These are phyloP conservation scores for Vitellaria paradoxa DNA, from an alignment of 179 eudicot species.

Conservation along the genomic window DNA sequence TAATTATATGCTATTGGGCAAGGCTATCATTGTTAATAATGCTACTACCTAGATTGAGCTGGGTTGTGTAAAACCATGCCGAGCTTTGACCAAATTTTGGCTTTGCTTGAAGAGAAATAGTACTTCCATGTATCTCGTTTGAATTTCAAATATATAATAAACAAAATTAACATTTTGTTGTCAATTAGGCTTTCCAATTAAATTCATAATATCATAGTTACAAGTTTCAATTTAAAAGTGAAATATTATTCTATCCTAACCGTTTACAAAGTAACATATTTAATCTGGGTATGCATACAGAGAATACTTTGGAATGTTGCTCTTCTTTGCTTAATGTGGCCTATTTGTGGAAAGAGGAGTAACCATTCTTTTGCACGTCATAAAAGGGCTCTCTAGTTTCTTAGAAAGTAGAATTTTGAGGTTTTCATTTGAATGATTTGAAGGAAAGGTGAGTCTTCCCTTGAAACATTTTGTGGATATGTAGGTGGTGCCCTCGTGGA, in stretches of 20 bases:
- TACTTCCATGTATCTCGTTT: neutral
- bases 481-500: no score
- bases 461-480: no score
- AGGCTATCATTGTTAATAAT: neutral
- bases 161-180: neutral
- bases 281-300: no score
- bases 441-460: no score
- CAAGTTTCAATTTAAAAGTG: neutral
- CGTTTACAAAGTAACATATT: neutral
- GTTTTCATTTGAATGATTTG: no score
- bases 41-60: neutral
- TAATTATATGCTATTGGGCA: neutral
- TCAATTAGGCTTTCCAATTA: neutral
- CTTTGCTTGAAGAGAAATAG: conserved; percentile 1
- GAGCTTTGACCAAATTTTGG: neutral
- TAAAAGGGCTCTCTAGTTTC: no score
- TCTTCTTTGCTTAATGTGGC: no score
- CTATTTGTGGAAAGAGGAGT: no score
- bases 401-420: no score
- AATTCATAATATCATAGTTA: neutral
- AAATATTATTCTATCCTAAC: neutral
- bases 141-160: neutral
- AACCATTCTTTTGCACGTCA: no score
- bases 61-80: neutral
- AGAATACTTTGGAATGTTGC: no score